Evolutionary conservation across 2,329 filamentous ascomycete genomes (phyloP).

Genomic region (Stromatinia cepivora): DNA sequence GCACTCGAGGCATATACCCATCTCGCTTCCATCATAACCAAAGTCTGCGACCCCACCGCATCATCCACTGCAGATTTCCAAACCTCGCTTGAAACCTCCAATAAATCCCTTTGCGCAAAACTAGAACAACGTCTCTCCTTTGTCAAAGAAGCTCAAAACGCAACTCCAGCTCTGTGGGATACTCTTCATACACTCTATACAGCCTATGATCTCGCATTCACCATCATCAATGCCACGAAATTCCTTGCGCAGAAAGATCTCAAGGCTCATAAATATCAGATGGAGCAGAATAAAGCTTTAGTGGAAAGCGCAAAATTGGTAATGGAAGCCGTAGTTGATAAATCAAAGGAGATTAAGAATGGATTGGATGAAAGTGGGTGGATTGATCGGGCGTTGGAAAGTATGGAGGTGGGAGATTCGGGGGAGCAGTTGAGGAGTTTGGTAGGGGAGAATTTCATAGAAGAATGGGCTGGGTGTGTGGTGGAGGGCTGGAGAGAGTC

Average conservation of each 20-base stretch:
- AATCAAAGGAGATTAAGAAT: constrained; percentile 34
- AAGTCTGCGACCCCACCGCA: constrained; percentile 26
- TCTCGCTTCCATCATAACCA: constrained; percentile 32
- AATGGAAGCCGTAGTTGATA: constrained; percentile 29
- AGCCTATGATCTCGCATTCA: constrained; percentile 34
- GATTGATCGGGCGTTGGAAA: constrained; percentile 40
- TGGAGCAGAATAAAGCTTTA: constrained; percentile 25
- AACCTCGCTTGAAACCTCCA: constrained; percentile 28
- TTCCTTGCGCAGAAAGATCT: constrained; percentile 30
- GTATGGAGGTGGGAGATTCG: constrained; percentile 24
- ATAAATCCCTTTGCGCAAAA: constrained; percentile 26
- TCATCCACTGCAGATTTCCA: constrained; percentile 16
- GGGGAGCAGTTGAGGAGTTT: constrained; percentile 30
- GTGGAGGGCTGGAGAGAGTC: constrained; percentile 41
- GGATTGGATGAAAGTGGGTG: constrained; percentile 40
- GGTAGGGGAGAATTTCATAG: constrained; percentile 38
- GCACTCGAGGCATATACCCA: constrained; percentile 28
- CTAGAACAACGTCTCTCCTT: constrained; percentile 26
- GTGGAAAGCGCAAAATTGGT: constrained; percentile 26
- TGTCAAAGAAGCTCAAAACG: constrained; percentile 10
- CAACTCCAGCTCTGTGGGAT: constrained; percentile 13
- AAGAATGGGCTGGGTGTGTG: constrained; percentile 40
- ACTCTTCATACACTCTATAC: constrained; percentile 38
- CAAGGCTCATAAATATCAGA: constrained; percentile 29
- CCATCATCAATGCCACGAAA: constrained; percentile 28